phyloP scores from a whole-genome alignment of 192 early-diverging fungal genomes.

The Spizellomyces sp. region DNA sequence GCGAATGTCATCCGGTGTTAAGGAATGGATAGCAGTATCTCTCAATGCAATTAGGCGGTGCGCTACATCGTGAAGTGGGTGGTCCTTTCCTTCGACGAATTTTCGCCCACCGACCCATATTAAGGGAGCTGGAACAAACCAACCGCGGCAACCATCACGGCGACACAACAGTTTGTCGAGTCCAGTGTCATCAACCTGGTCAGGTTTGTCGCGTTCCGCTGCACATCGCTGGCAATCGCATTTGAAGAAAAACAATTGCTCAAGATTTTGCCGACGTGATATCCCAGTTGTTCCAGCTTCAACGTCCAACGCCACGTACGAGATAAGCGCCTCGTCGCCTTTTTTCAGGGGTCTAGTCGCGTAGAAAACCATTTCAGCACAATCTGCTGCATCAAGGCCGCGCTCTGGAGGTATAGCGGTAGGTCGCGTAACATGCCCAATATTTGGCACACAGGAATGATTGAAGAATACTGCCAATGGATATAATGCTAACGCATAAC shows the following conservation, averaged over 20 bases:
- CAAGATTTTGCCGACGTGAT: slow-evolving; percentile 26
- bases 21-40: too few species aligned
- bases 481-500: slow-evolving; percentile 45
- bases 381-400: neutral
- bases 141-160: slow-evolving; percentile 24
- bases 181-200: too few species aligned
- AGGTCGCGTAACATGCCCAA: slow-evolving; percentile 33
- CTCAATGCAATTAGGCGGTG: too few species aligned
- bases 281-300: neutral
- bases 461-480: slow-evolving; percentile 54
- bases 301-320: slow-evolving; percentile 38
- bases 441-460: slow-evolving; percentile 51
- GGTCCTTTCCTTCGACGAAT: too few species aligned
- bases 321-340: slow-evolving; percentile 42
- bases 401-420: neutral
- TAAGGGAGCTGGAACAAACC: slow-evolving; percentile 19
- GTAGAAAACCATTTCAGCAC: slow-evolving; percentile 41
- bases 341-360: slow-evolving; percentile 31
- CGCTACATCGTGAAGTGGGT: too few species aligned
- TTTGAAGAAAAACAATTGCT: slow-evolving; percentile 42
- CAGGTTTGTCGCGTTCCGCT: slow-evolving; percentile 9
- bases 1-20: too few species aligned
- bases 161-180: slow-evolving; percentile 7
- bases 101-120: neutral
- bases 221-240: slow-evolving; percentile 47